Percentiles rank a stretch among this genome's conserved stretches.
Evolutionary conservation across 495 filamentous ascomycete genomes (phyloP).

Genomic region (Choiromyces venosus): DNA sequence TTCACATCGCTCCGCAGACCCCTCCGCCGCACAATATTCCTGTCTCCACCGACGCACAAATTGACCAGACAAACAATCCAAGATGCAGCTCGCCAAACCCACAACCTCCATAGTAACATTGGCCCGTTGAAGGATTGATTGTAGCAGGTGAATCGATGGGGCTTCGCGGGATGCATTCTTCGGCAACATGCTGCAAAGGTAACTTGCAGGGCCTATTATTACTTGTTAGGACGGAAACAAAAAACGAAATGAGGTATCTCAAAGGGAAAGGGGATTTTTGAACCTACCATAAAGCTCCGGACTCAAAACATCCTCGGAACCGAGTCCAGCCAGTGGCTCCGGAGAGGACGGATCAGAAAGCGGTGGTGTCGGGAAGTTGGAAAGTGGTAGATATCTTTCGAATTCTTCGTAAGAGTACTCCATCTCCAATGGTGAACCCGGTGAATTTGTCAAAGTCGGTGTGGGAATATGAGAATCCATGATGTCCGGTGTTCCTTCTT

Average conservation of each 20-base stretch:
- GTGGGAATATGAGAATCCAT: conserved; percentile 31
- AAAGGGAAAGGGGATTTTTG: conserved; percentile 8
- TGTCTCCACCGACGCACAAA: conserved; percentile 40
- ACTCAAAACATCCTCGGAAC: conserved; percentile 31
- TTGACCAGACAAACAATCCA: conserved; percentile 38
- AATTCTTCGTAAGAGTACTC: conserved; percentile 35
- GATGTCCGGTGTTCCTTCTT: conserved; percentile 14
- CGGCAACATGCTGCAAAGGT: conserved; percentile 40
- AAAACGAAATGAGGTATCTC: conserved; percentile 3
- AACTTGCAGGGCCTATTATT: conserved; percentile 34
- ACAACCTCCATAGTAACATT: conserved; percentile 35
- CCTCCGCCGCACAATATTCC: conserved; percentile 34
- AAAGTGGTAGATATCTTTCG: conserved; percentile 38
- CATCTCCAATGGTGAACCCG: conserved; percentile 35
- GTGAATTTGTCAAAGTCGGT: conserved; percentile 34
- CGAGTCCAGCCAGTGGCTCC: conserved; percentile 22
- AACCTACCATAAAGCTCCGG: conserved; percentile 36
- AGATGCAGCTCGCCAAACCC: conserved; percentile 38
- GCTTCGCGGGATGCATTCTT: conserved; percentile 38
- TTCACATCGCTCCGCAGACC: conserved; percentile 33
- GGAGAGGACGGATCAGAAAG: conserved; percentile 37
- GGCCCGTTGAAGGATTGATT: conserved; percentile 34
- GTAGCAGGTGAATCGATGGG: conserved; percentile 32
- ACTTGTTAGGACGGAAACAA: conserved; percentile 19
- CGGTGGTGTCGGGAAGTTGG: conserved; percentile 40